Evolutionary conservation across 2,329 filamentous ascomycete species (phyloP).

Genomic region (Pyrenochaeta sp.): DNA sequence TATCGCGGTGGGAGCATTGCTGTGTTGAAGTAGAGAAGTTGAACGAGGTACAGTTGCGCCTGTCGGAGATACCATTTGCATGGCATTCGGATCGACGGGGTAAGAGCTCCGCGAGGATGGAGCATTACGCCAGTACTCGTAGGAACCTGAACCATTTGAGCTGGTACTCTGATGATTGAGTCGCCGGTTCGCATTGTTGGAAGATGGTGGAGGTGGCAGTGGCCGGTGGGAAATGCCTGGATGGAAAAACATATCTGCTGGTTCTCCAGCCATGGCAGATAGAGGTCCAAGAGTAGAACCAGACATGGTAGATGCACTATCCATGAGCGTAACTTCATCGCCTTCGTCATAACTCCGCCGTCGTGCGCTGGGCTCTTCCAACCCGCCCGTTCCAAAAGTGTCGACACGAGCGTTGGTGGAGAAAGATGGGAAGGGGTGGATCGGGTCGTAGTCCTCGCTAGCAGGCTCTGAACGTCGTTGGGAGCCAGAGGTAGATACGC

Average conservation of each 20-base stretch:
- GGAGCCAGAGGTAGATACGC: conserved; percentile 54
- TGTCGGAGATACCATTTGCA: conserved; percentile 42
- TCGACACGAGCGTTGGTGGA: conserved; percentile 75
- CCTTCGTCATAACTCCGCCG: conserved; percentile 91
- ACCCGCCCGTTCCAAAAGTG: conserved; percentile 86
- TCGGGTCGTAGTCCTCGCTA: conserved; percentile 54
- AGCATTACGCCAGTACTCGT: conserved; percentile 53
- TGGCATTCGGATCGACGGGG: conserved; percentile 36
- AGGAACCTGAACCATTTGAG: conserved; percentile 49
- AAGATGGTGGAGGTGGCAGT: conserved; percentile 69
- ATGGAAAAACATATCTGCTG: conserved; percentile 93
- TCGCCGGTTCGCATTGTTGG: conserved; percentile 56
- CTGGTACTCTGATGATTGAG: conserved; percentile 47
- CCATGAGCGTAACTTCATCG: conserved; percentile 70
- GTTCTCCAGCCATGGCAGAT: conserved; percentile 61
- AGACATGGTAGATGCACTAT: conserved; percentile 35
- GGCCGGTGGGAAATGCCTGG: conserved; percentile 74
- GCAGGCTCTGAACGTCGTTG: conserved; percentile 54
- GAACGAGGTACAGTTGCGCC: conserved; percentile 46
- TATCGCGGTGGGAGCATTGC: conserved; percentile 77
- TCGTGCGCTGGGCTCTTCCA: conserved; percentile 75
- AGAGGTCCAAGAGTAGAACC: conserved; percentile 35
- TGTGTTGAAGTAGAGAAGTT: conserved; percentile 78
- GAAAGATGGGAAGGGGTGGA: conserved; percentile 66
- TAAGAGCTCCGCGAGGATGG: conserved; percentile 42